Evolutionary conservation across 2,329 filamentous ascomycete genomes (phyloP), one percentile per base, ranked within the genome.

Genomic region (Microascus cirrosus): DNA sequence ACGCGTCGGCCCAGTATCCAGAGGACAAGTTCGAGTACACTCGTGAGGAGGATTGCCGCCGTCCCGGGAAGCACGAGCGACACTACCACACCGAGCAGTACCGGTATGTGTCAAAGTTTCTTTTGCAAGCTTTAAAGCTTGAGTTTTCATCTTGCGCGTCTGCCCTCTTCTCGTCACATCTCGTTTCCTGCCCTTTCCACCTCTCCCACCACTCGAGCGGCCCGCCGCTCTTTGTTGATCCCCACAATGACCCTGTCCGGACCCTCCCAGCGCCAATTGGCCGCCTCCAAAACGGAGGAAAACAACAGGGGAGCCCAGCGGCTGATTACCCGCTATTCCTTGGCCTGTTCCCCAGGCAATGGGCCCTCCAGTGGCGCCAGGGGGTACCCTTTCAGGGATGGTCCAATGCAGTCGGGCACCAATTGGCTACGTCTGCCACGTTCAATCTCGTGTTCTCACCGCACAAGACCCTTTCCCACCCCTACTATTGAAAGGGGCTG

Each of bases 21-120:
- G 84, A 90, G 79, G 89, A 95, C 84, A 89, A 95, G 81, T 83
- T 95, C 78, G 81, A 75, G 69, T 87, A 88, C 74, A 84, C 89
- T 77, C 84, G 81, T 77, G 84, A 89, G 78, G 84, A 89, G 78
- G 84, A 92, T 75, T 82, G 77, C 78, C 85, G 80, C 79, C 86
- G 85, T 82, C 83, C 86, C 79, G 78, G 77, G 76, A 77, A 77
- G 69, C 75, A 78, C 64, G 34, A 58, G 28, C 48, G 55, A 28
- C 28, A 52, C 54, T 45, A 56, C 70, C 67, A 70, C 67, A 67
- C 70, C 62, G 76, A 83, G 68, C 76, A 83, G 63, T 72, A 71
- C 71, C 77, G 75, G 81, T 84, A 66, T 73, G 79, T 77, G 58
- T 8, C 59, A 45, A 60, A 57, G 57, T 59, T 55, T 35, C 39